phyloP scores from a whole-genome alignment of 2,329 filamentous ascomycete species.

The Domatiomyces catenatus region DNA sequence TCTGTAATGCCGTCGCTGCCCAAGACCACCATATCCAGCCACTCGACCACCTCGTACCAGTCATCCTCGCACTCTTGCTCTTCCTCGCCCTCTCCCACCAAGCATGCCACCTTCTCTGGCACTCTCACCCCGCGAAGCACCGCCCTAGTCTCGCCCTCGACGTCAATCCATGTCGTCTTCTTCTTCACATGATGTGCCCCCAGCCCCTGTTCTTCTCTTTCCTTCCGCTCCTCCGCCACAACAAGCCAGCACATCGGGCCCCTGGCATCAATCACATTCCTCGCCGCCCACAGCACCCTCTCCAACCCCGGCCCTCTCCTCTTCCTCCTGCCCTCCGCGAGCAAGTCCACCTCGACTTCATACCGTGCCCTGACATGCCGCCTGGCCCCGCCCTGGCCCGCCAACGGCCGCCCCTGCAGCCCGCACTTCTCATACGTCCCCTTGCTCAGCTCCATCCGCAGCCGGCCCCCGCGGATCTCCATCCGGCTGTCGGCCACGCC shows the following conservation, averaged over 20 bases:
- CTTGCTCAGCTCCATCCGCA: conserved; percentile 65
- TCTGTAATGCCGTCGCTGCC: conserved; percentile 25
- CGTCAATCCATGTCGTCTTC: conserved; percentile 5
- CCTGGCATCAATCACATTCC: conserved; percentile 52
- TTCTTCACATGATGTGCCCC: conserved; percentile 4
- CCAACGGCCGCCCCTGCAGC: conserved; percentile 52
- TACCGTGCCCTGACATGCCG: conserved; percentile 58
- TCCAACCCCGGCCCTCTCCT: conserved; percentile 51
- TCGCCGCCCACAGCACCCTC: conserved; percentile 59
- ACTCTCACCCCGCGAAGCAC: neutral
- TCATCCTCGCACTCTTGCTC: conserved; percentile 44
- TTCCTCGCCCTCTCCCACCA: neutral
- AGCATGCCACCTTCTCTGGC: neutral
- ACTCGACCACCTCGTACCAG: conserved; percentile 43
- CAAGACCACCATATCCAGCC: conserved; percentile 43
- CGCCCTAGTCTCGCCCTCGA: neutral
- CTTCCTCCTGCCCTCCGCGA: conserved; percentile 68
- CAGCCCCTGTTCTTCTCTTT: neutral
- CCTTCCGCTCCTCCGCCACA: neutral
- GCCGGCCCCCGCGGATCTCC: conserved; percentile 51
- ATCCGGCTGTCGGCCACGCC: conserved; percentile 55
- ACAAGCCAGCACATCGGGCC: conserved; percentile 55
- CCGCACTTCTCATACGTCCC: conserved; percentile 72
- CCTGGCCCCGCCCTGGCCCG: conserved; percentile 38
- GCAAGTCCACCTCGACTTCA: conserved; percentile 64